Evolutionary conservation across 768 basidiomycete species (phyloP).

Genomic region (Grammothele lineata): DNA sequence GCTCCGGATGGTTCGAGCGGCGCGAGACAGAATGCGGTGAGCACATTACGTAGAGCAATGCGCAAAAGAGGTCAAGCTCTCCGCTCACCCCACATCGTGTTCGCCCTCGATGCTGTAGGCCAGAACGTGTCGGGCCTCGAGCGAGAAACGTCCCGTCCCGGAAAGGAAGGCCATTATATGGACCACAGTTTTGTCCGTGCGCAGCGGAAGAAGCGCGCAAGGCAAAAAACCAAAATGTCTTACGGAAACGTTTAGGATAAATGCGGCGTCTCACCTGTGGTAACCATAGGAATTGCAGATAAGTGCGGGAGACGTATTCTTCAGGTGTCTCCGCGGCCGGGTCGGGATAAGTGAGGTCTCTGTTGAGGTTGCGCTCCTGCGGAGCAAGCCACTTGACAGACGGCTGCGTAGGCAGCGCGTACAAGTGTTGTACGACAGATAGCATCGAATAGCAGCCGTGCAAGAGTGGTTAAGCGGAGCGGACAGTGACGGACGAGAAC

Average conservation of each 20-base stretch:
- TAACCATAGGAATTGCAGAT: slow-evolving; percentile 76
- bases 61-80: no score
- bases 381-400: slow-evolving; percentile 47
- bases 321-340: slow-evolving; percentile 41
- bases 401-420: slow-evolving; percentile 14
- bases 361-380: slow-evolving; percentile 54
- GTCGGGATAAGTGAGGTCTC: slow-evolving; percentile 52
- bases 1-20: no score
- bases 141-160: no score
- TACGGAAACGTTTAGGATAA: background rate
- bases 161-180: no score
- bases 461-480: slow-evolving; percentile 2
- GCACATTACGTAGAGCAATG: no score
- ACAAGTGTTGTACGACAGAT: background rate
- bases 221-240: no score
- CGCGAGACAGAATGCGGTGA: no score
- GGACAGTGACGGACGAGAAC: slow-evolving; percentile 6
- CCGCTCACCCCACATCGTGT: slow-evolving; percentile 9
- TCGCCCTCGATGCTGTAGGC: background rate
- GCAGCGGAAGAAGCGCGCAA: background rate
- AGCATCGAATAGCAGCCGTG: slow-evolving; percentile 2
- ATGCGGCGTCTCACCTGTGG: slow-evolving; percentile 48
- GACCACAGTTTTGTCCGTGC: no score
- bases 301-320: slow-evolving; percentile 57
- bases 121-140: slow-evolving; percentile 3